Percentiles rank a stretch among this genome's conserved stretches.
These are phyloP conservation scores for Meyerozyma athensensis DNA, from an alignment of 1,139 yeast genomes.

Conservation along the genomic window DNA sequence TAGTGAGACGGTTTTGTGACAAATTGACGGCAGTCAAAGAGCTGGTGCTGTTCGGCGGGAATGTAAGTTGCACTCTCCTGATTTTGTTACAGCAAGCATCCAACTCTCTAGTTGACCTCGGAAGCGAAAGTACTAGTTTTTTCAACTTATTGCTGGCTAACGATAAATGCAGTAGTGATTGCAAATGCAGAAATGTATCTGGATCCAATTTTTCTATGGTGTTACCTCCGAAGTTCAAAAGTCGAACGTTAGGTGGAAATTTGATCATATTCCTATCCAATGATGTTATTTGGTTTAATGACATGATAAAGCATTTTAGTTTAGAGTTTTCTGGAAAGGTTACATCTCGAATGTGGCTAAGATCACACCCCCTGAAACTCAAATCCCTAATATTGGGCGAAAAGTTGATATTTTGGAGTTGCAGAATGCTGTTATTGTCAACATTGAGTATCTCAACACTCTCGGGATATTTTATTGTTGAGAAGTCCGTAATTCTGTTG, in stretches of 20 bases:
- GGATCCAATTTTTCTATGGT: constrained; percentile 5
- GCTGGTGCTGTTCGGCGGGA: constrained; percentile 11
- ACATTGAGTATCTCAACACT: constrained; percentile 16
- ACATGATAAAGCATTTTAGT: constrained; percentile 12
- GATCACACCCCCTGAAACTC: constrained; percentile 20
- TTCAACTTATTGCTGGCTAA: constrained; percentile 14
- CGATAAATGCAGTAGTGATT: constrained; percentile 10
- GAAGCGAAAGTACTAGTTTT: constrained; percentile 5
- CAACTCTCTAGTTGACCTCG: constrained; percentile 9
- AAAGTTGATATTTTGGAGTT: constrained; percentile 11
- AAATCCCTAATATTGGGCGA: constrained; percentile 15
- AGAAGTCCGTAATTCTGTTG: constrained; percentile 13
- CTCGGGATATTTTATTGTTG: constrained; percentile 15
- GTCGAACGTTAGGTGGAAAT: constrained; percentile 12
- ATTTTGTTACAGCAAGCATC: constrained; percentile 17
- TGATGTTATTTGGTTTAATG: constrained; percentile 13
- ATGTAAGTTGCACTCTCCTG: constrained; percentile 8
- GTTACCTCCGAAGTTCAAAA: constrained; percentile 9
- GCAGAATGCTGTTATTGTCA: constrained; percentile 17
- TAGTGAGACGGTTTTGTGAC: constrained; percentile 15
- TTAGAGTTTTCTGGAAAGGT: constrained; percentile 11
- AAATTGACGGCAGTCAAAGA: constrained; percentile 15
- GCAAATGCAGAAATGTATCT: constrained; percentile 8
- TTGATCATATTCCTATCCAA: constrained; percentile 3
- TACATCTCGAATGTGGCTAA: constrained; percentile 12